Conservation (phyloP, 106 monocot genomes). For the Alisma plantagoaquatica region DNA sequence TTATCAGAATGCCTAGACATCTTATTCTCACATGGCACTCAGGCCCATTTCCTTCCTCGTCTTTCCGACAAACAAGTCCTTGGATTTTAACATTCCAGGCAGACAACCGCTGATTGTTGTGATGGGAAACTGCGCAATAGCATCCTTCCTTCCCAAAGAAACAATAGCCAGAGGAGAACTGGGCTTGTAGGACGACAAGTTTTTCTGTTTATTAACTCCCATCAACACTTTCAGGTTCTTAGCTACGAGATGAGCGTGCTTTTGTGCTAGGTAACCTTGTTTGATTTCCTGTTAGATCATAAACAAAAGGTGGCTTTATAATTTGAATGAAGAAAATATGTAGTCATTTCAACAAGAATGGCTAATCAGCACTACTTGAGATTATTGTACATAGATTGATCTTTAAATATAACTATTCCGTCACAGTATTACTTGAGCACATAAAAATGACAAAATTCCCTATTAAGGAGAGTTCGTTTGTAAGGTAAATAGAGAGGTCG, state of each 20-base stretch:
- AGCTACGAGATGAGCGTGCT: constrained; percentile 12
- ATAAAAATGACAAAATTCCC: too few species aligned
- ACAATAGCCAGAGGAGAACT: constrained; percentile 13
- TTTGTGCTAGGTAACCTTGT: constrained; percentile 21
- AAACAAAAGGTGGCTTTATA: too few species aligned
- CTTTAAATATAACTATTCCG: too few species aligned
- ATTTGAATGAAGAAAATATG: too few species aligned
- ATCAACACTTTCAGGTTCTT: constrained; percentile 23
- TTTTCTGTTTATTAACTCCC: not conserved
- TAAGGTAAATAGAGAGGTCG: too few species aligned
- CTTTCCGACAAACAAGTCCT: constrained; percentile 20
- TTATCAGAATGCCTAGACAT: too few species aligned
- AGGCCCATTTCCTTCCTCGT: constrained; percentile 24
- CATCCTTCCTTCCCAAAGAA: constrained; percentile 25
- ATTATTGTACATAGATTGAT: too few species aligned
- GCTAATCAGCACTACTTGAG: too few species aligned
- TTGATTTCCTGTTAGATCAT: constrained; percentile 30
- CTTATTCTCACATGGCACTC: not conserved
- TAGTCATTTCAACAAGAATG: too few species aligned
- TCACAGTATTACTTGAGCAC: too few species aligned
- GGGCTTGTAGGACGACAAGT: constrained; percentile 13
- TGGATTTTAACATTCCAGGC: constrained; percentile 21
- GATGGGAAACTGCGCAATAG: constrained; percentile 20
- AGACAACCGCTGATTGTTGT: constrained; percentile 15
- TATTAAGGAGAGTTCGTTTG: too few species aligned